Percentiles rank a stretch among this genome's conserved stretches.
Evolutionary conservation across 1,139 yeast species (phyloP).

Genomic region (Taphrina flavorubra): DNA sequence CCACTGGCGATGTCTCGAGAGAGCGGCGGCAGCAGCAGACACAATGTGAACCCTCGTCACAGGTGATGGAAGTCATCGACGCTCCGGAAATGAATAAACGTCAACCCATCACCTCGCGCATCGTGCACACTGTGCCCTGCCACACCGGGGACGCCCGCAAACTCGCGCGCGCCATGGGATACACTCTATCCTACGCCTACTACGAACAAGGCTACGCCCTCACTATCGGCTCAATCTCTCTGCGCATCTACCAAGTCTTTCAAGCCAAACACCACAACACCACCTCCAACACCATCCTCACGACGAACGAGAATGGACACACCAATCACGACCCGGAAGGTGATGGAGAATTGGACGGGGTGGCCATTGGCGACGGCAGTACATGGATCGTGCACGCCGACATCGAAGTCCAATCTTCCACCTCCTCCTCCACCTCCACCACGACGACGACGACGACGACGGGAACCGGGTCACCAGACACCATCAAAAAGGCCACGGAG

Average conservation of each 20-base stretch:
- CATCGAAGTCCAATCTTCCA: background rate
- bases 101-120: slow-evolving; percentile 24
- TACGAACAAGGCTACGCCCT: slow-evolving; percentile 35
- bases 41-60: background rate
- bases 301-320: background rate
- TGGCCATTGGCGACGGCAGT: slow-evolving; percentile 20
- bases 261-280: slow-evolving; percentile 3
- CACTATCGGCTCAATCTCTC: slow-evolving; percentile 1
- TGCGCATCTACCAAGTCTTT: slow-evolving; percentile 26
- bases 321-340: background rate
- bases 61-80: slow-evolving; percentile 34
- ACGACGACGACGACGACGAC: too few relatives aligned
- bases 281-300: background rate
- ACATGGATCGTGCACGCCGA: slow-evolving; percentile 38
- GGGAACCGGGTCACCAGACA: slow-evolving; percentile 12
- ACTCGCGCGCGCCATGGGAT: slow-evolving; percentile 24
- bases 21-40: too few relatives aligned
- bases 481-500: slow-evolving; percentile 26
- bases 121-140: slow-evolving; percentile 24
- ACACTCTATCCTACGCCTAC: slow-evolving; percentile 11
- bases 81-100: slow-evolving; percentile 35
- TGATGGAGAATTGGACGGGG: background rate
- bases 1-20: background rate
- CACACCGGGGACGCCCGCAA: slow-evolving; percentile 5
- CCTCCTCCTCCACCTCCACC: too few relatives aligned